Conservation (phyloP, 148 eudicot species). For the Heliamphora exappendiculata region DNA sequence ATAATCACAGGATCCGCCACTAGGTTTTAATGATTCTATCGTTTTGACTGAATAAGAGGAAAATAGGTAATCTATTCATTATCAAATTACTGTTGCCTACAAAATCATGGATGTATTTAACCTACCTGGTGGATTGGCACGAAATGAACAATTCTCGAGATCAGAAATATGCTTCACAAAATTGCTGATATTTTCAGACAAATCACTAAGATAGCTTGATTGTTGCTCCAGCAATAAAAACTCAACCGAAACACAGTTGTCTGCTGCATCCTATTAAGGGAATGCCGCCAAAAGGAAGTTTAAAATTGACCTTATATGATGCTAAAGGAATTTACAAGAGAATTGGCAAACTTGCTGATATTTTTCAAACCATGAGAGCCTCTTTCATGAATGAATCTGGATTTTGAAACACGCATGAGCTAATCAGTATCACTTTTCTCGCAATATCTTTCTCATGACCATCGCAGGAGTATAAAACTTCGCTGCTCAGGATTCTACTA, state of each 20-base stretch:
- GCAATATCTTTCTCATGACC: constrained; percentile 42
- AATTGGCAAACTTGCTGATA: neutral
- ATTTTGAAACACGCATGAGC: constrained; percentile 40
- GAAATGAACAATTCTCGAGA: constrained; percentile 75
- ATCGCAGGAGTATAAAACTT: constrained; percentile 41
- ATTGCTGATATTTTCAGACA: constrained; percentile 39
- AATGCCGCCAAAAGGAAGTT: constrained; percentile 8
- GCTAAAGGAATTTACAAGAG: neutral
- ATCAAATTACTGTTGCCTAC: neutral
- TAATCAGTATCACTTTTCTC: constrained; percentile 51
- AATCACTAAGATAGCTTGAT: constrained; percentile 43
- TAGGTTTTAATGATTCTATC: neutral
- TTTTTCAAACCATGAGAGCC: constrained; percentile 42
- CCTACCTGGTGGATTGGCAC: constrained; percentile 66
- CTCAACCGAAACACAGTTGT: constrained; percentile 59
- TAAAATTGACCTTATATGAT: neutral
- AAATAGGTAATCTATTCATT: neutral
- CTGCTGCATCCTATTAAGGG: constrained; percentile 71
- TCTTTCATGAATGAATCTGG: constrained; percentile 40
- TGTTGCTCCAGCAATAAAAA: constrained; percentile 62
- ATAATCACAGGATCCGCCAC: neutral
- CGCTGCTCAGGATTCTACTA: constrained; percentile 35
- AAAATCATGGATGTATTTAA: constrained; percentile 16
- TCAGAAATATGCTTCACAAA: constrained; percentile 56
- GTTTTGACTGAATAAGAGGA: too few species aligned